phyloP scores from a whole-genome alignment of 1,284 basidiomycete species.

The Sphaerobolus stellatus region DNA sequence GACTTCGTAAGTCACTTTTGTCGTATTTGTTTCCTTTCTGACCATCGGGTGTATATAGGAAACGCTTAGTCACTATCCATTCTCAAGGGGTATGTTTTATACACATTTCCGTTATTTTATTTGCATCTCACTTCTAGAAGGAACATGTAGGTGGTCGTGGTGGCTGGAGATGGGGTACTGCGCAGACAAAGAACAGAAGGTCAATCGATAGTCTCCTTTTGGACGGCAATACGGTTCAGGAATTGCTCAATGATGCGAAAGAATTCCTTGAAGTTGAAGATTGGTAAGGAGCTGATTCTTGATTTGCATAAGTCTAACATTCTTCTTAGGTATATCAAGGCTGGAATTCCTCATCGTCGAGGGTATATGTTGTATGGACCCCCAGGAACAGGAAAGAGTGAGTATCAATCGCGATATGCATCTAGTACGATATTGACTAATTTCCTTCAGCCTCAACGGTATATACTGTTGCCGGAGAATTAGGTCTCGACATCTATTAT shows the following conservation, averaged over 20 bases:
- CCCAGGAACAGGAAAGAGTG: conserved; percentile 49
- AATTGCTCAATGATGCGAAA: conserved; percentile 45
- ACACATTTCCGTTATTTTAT: background rate
- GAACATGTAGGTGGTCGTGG: background rate
- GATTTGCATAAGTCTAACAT: background rate
- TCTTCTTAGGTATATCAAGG: conserved; percentile 35
- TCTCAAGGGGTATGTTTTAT: background rate
- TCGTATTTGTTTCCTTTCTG: background rate
- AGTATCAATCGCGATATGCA: background rate
- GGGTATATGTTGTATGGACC: conserved; percentile 57
- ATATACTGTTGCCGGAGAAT: conserved; percentile 59
- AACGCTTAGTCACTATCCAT: background rate
- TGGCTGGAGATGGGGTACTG: conserved; percentile 37
- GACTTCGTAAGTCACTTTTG: conserved; percentile 32
- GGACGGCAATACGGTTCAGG: conserved; percentile 44
- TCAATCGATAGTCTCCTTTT: conserved; percentile 53
- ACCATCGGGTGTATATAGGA: background rate
- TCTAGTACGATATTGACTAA: conserved; percentile 3
- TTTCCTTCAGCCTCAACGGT: conserved; percentile 48
- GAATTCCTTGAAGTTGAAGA: conserved; percentile 51
- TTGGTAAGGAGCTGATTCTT: conserved; percentile 34
- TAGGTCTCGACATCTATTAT: conserved; percentile 58
- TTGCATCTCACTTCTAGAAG: conserved; percentile 7
- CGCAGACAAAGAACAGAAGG: conserved; percentile 47
- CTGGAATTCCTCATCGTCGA: conserved; percentile 55